Base-by-base conservation (phyloP, 2,329 filamentous ascomycete species). In the Trichoderma aggressivum region DNA sequence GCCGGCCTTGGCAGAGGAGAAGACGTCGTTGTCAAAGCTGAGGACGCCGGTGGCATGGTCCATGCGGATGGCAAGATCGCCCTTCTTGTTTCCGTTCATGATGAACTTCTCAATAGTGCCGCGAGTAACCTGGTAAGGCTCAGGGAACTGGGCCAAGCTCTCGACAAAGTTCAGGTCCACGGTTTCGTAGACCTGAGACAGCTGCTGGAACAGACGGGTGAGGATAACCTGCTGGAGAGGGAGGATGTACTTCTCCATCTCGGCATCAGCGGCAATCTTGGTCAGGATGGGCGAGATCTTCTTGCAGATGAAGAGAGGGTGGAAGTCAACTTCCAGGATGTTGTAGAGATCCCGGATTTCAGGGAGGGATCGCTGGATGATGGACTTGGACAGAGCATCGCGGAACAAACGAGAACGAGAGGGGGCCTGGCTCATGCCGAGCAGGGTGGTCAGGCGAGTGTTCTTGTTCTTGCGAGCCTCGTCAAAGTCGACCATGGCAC, bases 21-120 rank as follows among this genome's bases (percentile, higher is more conserved):
- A 98, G 75, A 99, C 94, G 81, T 99, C 96, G 69, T 94, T 97
- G 81, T 99, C 96, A 77, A 99, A 99, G 81, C 94, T 98, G 72
- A 99, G 89, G 63, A 98, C 93, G 72, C 96, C 94, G 68, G 94
- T 95, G 73, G 94, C 94, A 80, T 99, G 96, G 80, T 98, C 93
- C 83, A 98, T 94, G 73, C 96, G 94, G 77, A 99, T 97, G 68
- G 96, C 92, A 59, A 99, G 88, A 78, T 99, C 96, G 71, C 96
- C 96, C 89, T 99, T 99, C 90, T 99, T 99, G 89, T 97, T 98
- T 74, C 96, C 96, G 83, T 99, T 99, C 96, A 99, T 99, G 87
- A 99, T 98, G 87, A 99, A 99, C 86, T 98, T 99, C 87, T 99
- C 96, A 75, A 99, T 97, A 73, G 93, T 97, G 75, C 91, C 90